Evolutionary conservation across 139 green algal genomes (phyloP).

Genomic region (Pedinophyceae sp.): DNA sequence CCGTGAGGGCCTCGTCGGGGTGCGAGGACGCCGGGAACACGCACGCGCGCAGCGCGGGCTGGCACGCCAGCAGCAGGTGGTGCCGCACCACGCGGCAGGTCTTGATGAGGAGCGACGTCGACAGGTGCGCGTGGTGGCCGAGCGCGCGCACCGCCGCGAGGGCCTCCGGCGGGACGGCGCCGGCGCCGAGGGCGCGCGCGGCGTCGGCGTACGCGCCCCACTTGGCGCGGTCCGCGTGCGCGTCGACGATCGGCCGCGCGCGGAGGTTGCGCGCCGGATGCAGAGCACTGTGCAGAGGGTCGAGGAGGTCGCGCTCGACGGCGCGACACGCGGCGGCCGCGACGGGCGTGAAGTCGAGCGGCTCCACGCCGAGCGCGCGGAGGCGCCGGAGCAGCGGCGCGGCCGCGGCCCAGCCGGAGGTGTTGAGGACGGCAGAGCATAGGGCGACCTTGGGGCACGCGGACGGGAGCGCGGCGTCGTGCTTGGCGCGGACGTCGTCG

Average conservation of each 20-base stretch:
- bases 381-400: conserved; percentile 21
- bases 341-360: conserved; percentile 17
- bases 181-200: no score
- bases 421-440: no score
- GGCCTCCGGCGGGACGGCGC: background rate
- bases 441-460: no score
- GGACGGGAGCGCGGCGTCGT: no score
- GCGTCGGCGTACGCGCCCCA: no score
- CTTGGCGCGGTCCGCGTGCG: background rate
- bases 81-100: conserved; percentile 8
- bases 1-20: background rate
- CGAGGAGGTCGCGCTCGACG: conserved; percentile 12
- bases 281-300: conserved; percentile 9
- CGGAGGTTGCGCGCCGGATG: conserved; percentile 11
- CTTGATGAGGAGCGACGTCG: no score
- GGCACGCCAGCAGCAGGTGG: conserved; percentile 10
- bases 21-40: background rate
- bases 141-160: conserved; percentile 17
- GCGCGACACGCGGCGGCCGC: conserved; percentile 23
- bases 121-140: no score
- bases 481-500: no score
- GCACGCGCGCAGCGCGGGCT: conserved; percentile 1
- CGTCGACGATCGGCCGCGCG: background rate
- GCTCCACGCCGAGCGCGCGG: conserved; percentile 16
- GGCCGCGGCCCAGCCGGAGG: conserved; percentile 20